Evolutionary conservation across 352 stramenopile genomes (phyloP).

Genomic region (Pseudoperonospora humuli): DNA sequence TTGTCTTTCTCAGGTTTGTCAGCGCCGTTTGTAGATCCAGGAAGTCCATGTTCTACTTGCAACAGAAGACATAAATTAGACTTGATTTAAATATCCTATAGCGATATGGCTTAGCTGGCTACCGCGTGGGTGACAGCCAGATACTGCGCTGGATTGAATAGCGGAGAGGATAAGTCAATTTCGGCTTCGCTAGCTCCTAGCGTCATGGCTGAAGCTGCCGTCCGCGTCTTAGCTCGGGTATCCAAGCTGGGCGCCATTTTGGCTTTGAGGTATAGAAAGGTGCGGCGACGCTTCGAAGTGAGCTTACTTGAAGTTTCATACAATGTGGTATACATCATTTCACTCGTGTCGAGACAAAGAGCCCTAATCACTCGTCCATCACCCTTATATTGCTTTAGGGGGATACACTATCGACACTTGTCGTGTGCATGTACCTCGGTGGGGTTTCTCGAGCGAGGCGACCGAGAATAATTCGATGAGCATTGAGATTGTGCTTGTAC

Average conservation of each 20-base stretch:
- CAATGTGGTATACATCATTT: slow-evolving; percentile 7
- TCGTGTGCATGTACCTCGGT: neutral
- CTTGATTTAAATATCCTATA: neutral
- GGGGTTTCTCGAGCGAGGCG: no score
- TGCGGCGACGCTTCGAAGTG: slow-evolving; percentile 9
- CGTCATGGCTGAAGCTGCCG: slow-evolving; percentile 1
- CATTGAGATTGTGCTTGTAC: neutral
- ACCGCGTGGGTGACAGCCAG: slow-evolving; percentile 62
- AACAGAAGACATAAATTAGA: neutral
- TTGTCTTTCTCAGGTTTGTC: slow-evolving; percentile 59
- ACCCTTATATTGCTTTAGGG: slow-evolving; percentile 16
- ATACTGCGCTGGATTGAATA: slow-evolving; percentile 55
- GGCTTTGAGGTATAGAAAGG: neutral
- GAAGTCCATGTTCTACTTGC: slow-evolving; percentile 51
- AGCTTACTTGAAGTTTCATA: neutral
- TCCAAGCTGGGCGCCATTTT: slow-evolving; percentile 8
- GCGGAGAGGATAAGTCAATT: slow-evolving; percentile 48
- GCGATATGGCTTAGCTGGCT: no score
- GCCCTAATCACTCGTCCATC: slow-evolving; percentile 8
- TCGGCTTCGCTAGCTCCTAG: slow-evolving; percentile 5
- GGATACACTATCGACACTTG: slow-evolving; percentile 1
- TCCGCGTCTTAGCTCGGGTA: no score
- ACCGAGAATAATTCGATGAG: no score
- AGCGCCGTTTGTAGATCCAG: slow-evolving; percentile 52
- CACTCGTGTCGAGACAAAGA: slow-evolving; percentile 14